Evolutionary conservation across 805 yeast species (phyloP), one percentile per base, ranked within the genome.

Genomic region (Lachancea sp.): DNA sequence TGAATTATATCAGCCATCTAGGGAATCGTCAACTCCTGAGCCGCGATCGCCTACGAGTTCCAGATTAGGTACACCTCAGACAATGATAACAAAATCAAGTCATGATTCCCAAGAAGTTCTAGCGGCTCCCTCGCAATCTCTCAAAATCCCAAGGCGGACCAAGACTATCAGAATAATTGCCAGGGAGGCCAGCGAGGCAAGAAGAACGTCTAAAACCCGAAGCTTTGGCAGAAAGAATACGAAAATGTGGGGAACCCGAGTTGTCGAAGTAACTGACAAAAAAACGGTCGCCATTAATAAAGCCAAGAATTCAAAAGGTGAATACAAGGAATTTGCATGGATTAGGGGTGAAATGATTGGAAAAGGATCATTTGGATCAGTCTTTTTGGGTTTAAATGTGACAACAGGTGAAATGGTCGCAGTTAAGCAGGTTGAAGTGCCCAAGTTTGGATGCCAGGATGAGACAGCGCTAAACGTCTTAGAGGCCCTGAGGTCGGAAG

Each of bases 361-460:
- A 0, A 78, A 86, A 43, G 99, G 99, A 0, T 89, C 97, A 1
- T 92, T 89, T 68, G 99, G 98, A 8, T 80, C 85, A 26, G 99
- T 92, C 1, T 90, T 74, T 56, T 69, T 92, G 41, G 97, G 96
- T 1, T 71, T 92, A 55, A 92, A 92, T 61, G 89, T 88, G 13
- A 92, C 97, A 1, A 87, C 96, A 0, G 97, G 97, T 40, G 99
- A 92, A 55, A 88, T 92, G 95, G 83, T 92, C 67, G 99, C 99
- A 0, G 98, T 92, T 2, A 92, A 92, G 57, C 98, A 92, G 62
- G 96, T 90, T 2, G 80, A 74, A 30, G 80, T 82, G 9, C 80
- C 85, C 1, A 59, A 61, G 31, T 66, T 62, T 42, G 61, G 65
- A 15, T 47, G 56, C 1, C 68, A 63, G 36, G 67, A 69, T 35